Conservation (phyloP, 1,284 basidiomycete genomes). For the Ceratobasidium sp. region DNA sequence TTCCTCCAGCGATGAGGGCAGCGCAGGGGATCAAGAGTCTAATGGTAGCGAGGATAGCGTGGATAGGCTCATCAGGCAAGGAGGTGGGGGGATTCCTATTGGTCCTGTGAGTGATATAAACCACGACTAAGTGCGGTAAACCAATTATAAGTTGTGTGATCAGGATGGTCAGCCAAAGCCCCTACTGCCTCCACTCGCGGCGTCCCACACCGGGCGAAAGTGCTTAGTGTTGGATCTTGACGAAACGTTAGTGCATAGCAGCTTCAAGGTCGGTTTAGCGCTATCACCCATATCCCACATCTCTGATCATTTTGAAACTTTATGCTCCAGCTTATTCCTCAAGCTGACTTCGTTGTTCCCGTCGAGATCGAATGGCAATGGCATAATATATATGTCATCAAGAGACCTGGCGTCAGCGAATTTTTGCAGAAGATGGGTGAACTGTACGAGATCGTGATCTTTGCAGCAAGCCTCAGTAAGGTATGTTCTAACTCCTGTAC, state of each 20-base stretch:
- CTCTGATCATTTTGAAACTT: conserved; percentile 24
- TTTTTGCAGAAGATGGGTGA: conserved; percentile 98
- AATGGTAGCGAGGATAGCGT: conserved; percentile 86
- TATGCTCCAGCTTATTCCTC: conserved; percentile 84
- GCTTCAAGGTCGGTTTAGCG: conserved; percentile 80
- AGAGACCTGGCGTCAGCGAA: conserved; percentile 96
- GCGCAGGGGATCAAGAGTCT: conserved; percentile 66
- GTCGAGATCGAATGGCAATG: conserved; percentile 98
- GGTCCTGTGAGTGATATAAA: conserved; percentile 70
- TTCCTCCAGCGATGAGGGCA: conserved; percentile 68
- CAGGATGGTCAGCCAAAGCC: conserved; percentile 89
- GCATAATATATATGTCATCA: conserved; percentile 99
- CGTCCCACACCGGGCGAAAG: conserved; percentile 86
- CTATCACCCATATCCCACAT: neutral
- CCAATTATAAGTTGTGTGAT: conserved; percentile 42
- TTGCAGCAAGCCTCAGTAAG: conserved; percentile 97
- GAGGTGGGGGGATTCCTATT: conserved; percentile 85
- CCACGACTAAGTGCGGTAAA: conserved; percentile 13
- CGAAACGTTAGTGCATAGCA: conserved; percentile 94
- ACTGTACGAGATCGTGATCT: conserved; percentile 98
- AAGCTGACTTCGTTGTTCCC: conserved; percentile 98
- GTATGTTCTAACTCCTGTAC: conserved; percentile 60
- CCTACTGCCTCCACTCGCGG: conserved; percentile 81
- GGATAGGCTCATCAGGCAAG: conserved; percentile 80
- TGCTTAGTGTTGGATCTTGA: conserved; percentile 96